Evolutionary conservation across 2,329 filamentous ascomycete genomes (phyloP), one percentile per base, ranked within the genome.

Genomic region (Bipolaris sorokiniana): DNA sequence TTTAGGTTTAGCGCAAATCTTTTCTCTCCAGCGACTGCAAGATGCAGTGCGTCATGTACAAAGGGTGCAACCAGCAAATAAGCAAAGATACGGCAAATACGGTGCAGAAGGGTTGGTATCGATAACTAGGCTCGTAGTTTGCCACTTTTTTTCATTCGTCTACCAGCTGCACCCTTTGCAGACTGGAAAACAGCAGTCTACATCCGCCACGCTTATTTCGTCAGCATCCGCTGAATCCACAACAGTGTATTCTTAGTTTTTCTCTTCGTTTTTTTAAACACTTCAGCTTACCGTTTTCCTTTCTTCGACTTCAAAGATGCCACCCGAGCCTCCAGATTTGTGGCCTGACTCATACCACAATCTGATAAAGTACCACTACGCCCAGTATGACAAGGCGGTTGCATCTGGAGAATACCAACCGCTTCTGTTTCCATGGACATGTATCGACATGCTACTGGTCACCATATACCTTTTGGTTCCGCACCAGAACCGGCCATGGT

Each of bases 391-490:
- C 33, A 53, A 61, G 15, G 64, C 73, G 13, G 73, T 82, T 47
- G 61, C 68, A 18, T 70, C 78, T 20, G 79, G 78, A 23, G 61
- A 76, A 46, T 77, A 71, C 20, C 60, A 75, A 34, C 79, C 80
- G 3, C 79, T 81, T 56, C 54, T 79, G 1, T 82, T 80, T 54
- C 81, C 81, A 1, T 80, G 74, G 69, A 74, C 71, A 7, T 67
- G 71, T 0, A 41, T 79, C 2, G 79, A 79, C 13, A 73, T 76
- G 1, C 63, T 73, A 3, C 38, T 79, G 0, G 73, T 83, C 6
- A 67, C 85, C n/a, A 51, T 79, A 10, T 83, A 83, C 53, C 76
- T 86, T 15, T 70, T 84, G 6, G 73, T 86, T 50, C 81, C 83
- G n/a, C 79, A 81, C 58, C 74, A 74, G 40, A 73, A 74, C 28